A percentile compares a stretch with the other conserved stretches of the same genome.
These are phyloP conservation scores for Alternaria brassicae DNA, from an alignment of 2,329 filamentous ascomycete species.

Conservation along the genomic window DNA sequence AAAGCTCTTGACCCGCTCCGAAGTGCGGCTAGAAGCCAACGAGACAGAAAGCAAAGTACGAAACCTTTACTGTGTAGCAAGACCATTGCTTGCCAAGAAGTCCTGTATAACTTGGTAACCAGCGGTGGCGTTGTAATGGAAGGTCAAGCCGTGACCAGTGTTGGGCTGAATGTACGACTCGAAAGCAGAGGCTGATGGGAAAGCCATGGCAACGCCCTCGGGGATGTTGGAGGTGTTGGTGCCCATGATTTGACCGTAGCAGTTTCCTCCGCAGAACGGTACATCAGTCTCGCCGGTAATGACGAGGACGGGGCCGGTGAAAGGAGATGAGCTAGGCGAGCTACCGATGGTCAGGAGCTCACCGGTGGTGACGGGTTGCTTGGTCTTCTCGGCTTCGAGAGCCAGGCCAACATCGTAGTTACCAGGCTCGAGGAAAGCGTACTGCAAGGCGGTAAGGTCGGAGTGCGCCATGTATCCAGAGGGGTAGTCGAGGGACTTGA, in stretches of 20 bases:
- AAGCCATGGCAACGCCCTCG: conserved; percentile 51
- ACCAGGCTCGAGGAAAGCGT: conserved; percentile 57
- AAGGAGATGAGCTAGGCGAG: conserved; percentile 47
- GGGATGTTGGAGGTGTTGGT: conserved; percentile 54
- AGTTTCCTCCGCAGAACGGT: conserved; percentile 70
- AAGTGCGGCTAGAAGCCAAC: not conserved
- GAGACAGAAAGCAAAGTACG: not conserved
- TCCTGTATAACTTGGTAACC: conserved; percentile 50
- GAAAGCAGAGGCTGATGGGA: conserved; percentile 59
- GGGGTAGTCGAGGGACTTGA: conserved; percentile 38
- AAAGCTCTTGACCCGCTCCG: not conserved
- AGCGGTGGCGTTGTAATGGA: conserved; percentile 53
- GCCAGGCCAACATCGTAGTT: conserved; percentile 65
- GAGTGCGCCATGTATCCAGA: conserved; percentile 63
- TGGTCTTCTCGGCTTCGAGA: conserved; percentile 53
- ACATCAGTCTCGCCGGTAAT: conserved; percentile 62
- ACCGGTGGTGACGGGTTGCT: conserved; percentile 65
- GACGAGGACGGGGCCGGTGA: conserved; percentile 64
- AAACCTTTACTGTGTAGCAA: conserved; percentile 18
- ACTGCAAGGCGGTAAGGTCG: conserved; percentile 59
- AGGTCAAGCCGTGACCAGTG: conserved; percentile 57
- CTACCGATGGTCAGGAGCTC: conserved; percentile 65
- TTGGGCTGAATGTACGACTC: conserved; percentile 62
- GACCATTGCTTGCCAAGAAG: conserved; percentile 43
- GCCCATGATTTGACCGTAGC: conserved; percentile 51